These are phyloP conservation scores for Fusarium sacchari DNA, from an alignment of 2,329 filamentous ascomycete genomes.

Conservation along the genomic window DNA sequence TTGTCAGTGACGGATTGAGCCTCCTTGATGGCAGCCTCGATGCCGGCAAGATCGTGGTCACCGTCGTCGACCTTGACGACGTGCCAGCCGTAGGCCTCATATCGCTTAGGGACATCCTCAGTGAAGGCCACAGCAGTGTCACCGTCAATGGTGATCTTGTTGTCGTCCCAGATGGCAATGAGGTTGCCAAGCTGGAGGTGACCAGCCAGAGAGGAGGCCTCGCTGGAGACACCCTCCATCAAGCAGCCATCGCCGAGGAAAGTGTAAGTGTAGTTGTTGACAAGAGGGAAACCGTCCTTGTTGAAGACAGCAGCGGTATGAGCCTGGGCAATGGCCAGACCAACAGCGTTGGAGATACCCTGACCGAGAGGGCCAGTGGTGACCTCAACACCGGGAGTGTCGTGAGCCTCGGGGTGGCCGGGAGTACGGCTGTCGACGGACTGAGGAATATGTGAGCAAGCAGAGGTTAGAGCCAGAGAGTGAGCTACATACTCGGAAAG, in stretches of 20 bases:
- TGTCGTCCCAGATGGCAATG: conserved; percentile 97
- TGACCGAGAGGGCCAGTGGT: conserved; percentile 98
- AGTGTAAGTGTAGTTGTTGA: conserved; percentile 96
- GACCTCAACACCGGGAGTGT: conserved; percentile 96
- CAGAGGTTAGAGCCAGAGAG: background rate
- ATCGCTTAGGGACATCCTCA: conserved; percentile 93
- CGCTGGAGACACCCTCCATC: conserved; percentile 96
- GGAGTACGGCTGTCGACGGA: conserved; percentile 80
- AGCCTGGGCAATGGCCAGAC: conserved; percentile 95
- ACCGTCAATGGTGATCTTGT: conserved; percentile 95
- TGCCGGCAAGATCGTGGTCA: conserved; percentile 85
- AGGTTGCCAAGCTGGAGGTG: conserved; percentile 98
- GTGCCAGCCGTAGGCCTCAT: conserved; percentile 98
- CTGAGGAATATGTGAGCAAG: conserved; percentile 46
- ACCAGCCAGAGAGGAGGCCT: conserved; percentile 91
- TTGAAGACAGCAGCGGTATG: conserved; percentile 94
- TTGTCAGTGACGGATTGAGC: conserved; percentile 92
- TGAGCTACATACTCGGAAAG: conserved; percentile 83
- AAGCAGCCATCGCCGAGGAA: conserved; percentile 99
- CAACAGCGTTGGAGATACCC: conserved; percentile 96
- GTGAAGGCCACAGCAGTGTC: conserved; percentile 97
- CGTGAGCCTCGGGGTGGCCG: conserved; percentile 95
- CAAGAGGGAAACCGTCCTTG: conserved; percentile 89
- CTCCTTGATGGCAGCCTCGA: conserved; percentile 88
- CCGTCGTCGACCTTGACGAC: conserved; percentile 84